A percentile compares a stretch with the other conserved stretches of the same genome.
These are phyloP conservation scores for Stagonosporopsis tanaceti DNA, from an alignment of 2,329 filamentous ascomycete genomes.

Conservation along the genomic window DNA sequence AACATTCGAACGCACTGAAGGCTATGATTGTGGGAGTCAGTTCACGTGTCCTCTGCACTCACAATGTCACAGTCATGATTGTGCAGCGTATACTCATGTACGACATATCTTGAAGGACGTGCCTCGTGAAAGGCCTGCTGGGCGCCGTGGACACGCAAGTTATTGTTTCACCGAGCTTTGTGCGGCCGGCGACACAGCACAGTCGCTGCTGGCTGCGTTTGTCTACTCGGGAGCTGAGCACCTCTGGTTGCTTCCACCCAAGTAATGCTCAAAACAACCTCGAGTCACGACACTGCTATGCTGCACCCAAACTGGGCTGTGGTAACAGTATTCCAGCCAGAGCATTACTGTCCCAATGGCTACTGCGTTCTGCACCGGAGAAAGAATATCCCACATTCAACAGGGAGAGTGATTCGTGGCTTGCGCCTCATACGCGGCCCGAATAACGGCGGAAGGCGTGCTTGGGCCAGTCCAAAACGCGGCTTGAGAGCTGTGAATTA, in stretches of 20 bases:
- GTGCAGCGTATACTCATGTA: not conserved
- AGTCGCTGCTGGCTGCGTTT: not conserved
- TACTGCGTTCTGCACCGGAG: slow-evolving; percentile 19
- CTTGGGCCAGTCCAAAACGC: slow-evolving; percentile 24
- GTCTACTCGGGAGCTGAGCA: not conserved
- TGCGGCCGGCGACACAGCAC: too few relatives aligned
- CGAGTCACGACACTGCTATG: not conserved
- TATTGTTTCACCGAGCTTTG: not conserved
- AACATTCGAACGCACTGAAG: not conserved
- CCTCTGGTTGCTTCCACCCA: not conserved
- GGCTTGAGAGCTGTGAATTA: slow-evolving; percentile 20
- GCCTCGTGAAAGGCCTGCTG: not conserved
- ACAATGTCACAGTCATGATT: not conserved
- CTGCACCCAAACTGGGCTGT: not conserved
- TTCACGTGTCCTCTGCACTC: not conserved
- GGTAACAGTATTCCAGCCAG: slow-evolving; percentile 26
- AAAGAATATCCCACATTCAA: slow-evolving; percentile 21
- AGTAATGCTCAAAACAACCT: too few relatives aligned
- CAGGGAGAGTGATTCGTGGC: slow-evolving; percentile 26
- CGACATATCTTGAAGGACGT: too few relatives aligned
- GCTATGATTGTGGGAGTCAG: not conserved
- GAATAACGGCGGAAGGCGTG: slow-evolving; percentile 24
- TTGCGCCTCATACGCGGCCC: slow-evolving; percentile 32
- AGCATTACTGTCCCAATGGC: slow-evolving; percentile 13
- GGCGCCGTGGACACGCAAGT: not conserved